phyloP scores from a whole-genome alignment of 352 stramenopile genomes.

The Phytophthora macrochlamydospora region DNA sequence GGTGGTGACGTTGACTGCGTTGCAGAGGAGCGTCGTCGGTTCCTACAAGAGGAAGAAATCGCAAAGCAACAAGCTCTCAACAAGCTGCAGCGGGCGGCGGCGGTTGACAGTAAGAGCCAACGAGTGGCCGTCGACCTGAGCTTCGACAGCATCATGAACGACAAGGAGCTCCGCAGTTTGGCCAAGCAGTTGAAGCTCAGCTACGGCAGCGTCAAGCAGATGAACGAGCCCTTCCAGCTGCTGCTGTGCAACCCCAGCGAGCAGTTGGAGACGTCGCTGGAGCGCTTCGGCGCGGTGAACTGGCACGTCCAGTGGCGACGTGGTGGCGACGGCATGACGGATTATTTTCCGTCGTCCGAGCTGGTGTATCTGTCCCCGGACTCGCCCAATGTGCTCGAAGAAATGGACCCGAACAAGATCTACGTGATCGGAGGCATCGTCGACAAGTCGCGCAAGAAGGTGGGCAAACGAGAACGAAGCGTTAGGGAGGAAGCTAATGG shows the following conservation, averaged over 20 bases:
- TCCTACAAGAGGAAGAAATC: constrained; percentile 47
- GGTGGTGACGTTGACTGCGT: not conserved
- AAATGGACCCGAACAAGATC: constrained; percentile 66
- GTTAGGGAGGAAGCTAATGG: not conserved
- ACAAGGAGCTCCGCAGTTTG: constrained; percentile 78
- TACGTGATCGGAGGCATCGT: constrained; percentile 87
- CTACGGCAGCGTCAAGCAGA: constrained; percentile 70
- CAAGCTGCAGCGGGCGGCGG: constrained; percentile 36
- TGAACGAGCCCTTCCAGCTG: constrained; percentile 70
- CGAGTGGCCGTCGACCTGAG: constrained; percentile 68
- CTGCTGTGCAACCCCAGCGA: constrained; percentile 63
- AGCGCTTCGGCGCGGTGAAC: constrained; percentile 63
- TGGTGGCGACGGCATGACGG: constrained; percentile 28
- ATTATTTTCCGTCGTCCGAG: constrained; percentile 40
- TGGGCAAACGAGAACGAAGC: constrained; percentile 3
- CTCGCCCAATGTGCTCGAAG: constrained; percentile 63
- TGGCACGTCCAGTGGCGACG: constrained; percentile 70
- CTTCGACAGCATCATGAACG: constrained; percentile 86
- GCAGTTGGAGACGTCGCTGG: constrained; percentile 50
- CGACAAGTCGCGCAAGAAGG: constrained; percentile 79
- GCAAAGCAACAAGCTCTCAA: constrained; percentile 37
- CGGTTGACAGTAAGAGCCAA: constrained; percentile 31
- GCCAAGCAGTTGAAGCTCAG: constrained; percentile 80
- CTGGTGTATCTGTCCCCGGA: constrained; percentile 82
- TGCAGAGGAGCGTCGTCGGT: constrained; percentile 56